Conservation (phyloP, 1,284 basidiomycete species). For the Neolentinus lepideus region DNA sequence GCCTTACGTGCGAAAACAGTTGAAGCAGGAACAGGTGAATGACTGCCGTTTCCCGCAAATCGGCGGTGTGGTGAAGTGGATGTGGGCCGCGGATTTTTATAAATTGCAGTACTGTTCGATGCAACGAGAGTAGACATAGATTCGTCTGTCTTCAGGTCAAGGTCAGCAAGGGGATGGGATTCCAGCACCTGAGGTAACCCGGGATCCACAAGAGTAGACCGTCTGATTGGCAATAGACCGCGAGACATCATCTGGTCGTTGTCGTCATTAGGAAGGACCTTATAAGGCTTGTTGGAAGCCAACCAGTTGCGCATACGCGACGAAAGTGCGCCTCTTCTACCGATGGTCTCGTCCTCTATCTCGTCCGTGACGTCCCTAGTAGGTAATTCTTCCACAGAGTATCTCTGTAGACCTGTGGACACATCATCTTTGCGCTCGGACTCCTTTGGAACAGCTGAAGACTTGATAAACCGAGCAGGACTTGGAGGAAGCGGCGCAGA, state of each 20-base stretch:
- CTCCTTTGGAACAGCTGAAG: not conserved
- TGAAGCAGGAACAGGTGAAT: constrained; percentile 48
- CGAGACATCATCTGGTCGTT: not conserved
- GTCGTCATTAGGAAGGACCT: not conserved
- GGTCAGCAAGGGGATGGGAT: not conserved
- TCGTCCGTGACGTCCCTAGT: not conserved
- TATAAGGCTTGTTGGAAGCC: not conserved
- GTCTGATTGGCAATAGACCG: not conserved
- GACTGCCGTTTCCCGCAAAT: constrained; percentile 11
- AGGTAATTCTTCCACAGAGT: not conserved
- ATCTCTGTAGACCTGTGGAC: not conserved
- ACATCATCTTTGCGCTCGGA: not conserved
- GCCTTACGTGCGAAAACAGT: constrained; percentile 49
- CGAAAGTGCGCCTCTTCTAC: not conserved
- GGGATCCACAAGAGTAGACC: not conserved
- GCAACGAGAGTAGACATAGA: not conserved
- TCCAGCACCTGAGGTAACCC: not conserved
- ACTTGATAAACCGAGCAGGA: constrained; percentile 1
- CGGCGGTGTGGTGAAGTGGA: not conserved
- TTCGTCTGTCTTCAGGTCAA: not conserved
- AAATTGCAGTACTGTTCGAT: not conserved
- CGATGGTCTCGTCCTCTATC: not conserved
- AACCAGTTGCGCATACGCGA: not conserved
- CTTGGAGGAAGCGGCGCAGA: not conserved
- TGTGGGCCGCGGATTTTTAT: not conserved